phyloP scores from a whole-genome alignment of 2,329 filamentous ascomycete genomes.

The Aspergillus sp. region DNA sequence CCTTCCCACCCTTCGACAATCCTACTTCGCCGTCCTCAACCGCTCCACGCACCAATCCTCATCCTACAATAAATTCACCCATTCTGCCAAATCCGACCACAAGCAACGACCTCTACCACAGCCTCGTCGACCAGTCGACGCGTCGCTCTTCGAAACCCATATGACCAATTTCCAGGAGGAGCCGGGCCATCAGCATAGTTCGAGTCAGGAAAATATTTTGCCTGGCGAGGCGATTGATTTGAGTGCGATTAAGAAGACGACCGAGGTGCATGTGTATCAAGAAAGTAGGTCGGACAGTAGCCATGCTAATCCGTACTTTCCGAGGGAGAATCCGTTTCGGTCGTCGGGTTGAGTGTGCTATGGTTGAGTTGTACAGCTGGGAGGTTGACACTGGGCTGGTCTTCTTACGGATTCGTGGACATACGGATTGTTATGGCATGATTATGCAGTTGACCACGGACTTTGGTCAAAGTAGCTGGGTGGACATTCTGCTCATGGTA shows the following conservation, averaged over 20 bases:
- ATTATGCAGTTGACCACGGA: too few relatives aligned
- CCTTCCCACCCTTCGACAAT: constrained; percentile 10
- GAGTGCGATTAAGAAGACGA: constrained; percentile 6
- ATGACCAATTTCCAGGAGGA: background rate
- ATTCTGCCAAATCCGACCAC: background rate
- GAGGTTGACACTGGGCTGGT: too few relatives aligned
- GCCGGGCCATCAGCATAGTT: background rate
- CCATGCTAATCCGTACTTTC: background rate
- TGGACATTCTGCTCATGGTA: too few relatives aligned
- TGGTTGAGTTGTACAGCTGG: too few relatives aligned
- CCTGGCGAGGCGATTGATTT: background rate
- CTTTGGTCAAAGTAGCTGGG: too few relatives aligned
- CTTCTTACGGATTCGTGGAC: too few relatives aligned
- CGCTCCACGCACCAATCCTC: constrained; percentile 2
- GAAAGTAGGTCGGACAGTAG: background rate
- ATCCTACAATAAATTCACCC: background rate
- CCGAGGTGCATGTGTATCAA: constrained; percentile 3
- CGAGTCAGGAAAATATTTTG: constrained; percentile 5
- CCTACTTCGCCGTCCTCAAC: constrained; percentile 3
- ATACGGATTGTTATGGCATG: too few relatives aligned
- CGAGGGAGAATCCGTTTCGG: constrained; percentile 1
- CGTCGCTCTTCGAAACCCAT: constrained; percentile 8
- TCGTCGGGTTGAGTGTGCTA: background rate
- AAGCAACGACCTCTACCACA: background rate
- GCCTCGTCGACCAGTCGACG: constrained; percentile 1